Base-by-base conservation (phyloP, 371 early-diverging fungal species). In the Mucor racemosus region DNA sequence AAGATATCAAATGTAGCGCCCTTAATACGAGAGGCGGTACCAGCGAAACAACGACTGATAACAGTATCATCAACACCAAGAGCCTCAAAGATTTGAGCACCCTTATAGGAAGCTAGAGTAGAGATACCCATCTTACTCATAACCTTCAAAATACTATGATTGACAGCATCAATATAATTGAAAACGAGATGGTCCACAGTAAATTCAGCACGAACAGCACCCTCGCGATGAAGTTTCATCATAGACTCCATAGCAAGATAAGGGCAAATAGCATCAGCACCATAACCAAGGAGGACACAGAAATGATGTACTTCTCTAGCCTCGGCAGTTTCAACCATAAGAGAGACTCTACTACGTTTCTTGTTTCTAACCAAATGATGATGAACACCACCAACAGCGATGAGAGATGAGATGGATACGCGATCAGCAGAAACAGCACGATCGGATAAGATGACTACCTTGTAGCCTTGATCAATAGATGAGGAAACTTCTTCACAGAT, bases 71-170 rank as follows among this genome's bases (percentile, higher is more conserved):
- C 94, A 5, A 98, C 76, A 68, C 99, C 99, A 11, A 98, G 87
- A 9, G 96, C 96, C 76, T 98, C 99, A 75, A 98, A 97, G 69
- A 96, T 96, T 82, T 98, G 97, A 6, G 99, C 97, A 53, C 97
- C 99, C 80, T 97, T 97, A 88, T 98, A 98, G 21, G 93, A 92
- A 76, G 97, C 97, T 62, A 98, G 78, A 5, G 99, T 97, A 14
- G 97, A 97, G 58, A 98, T 97, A 68, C 99, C 99, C 99, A 98
- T 98, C 86, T 98, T 98, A 73, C 96, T 95, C 97, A 97, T 97
- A 66, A 97, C 97, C 79, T 98, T 97, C 54, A 88, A 77, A 71
- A 98, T 93, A 71, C 99, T 97, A 71, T 97, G 93, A 74, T 95
- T 92, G 40, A 87, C 75, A 3, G 94, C 96, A 73, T 92, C 91